These are phyloP conservation scores for Blumeriella jaapii DNA, from an alignment of 2,329 filamentous ascomycete species.

Conservation along the genomic window DNA sequence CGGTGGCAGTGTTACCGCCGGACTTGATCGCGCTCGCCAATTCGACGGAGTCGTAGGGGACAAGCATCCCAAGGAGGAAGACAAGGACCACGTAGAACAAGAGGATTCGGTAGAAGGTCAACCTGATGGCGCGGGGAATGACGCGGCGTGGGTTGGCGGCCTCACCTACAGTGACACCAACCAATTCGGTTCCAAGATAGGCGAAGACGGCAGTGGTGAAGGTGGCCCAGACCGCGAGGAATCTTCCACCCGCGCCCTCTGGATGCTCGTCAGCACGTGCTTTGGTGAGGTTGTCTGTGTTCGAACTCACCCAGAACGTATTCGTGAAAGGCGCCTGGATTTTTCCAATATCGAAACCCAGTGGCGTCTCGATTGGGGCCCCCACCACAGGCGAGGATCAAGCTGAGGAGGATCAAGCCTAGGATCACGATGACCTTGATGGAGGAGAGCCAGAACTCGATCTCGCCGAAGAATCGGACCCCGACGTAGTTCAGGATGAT, in stretches of 20 bases:
- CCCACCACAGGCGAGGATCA: slow-evolving; percentile 53
- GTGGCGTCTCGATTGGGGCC: slow-evolving; percentile 44
- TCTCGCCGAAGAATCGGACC: slow-evolving; percentile 27
- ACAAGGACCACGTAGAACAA: slow-evolving; percentile 54
- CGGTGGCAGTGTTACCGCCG: slow-evolving; percentile 35
- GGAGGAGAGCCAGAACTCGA: slow-evolving; percentile 49
- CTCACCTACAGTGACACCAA: slow-evolving; percentile 47
- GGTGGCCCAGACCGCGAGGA: slow-evolving; percentile 46
- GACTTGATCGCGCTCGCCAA: slow-evolving; percentile 40
- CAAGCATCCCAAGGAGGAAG: slow-evolving; percentile 48
- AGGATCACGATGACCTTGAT: slow-evolving; percentile 60
- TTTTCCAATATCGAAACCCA: slow-evolving; percentile 39
- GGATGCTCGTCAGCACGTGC: slow-evolving; percentile 1
- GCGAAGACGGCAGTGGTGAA: slow-evolving; percentile 43
- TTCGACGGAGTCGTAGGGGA: slow-evolving; percentile 51
- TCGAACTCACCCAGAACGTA: slow-evolving; percentile 37
- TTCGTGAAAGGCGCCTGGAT: slow-evolving; percentile 30
- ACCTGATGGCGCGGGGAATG: slow-evolving; percentile 52
- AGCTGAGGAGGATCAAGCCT: slow-evolving; percentile 52
- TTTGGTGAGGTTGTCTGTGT: neutral
- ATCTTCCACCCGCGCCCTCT: slow-evolving; percentile 37
- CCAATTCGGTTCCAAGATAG: slow-evolving; percentile 51
- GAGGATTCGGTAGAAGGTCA: slow-evolving; percentile 50
- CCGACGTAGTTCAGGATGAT: slow-evolving; percentile 54
- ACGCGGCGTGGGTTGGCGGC: slow-evolving; percentile 51